Evolutionary conservation across 257 asterid genomes (phyloP), one percentile per base, ranked within the genome.

Genomic region (Echium plantagineum): DNA sequence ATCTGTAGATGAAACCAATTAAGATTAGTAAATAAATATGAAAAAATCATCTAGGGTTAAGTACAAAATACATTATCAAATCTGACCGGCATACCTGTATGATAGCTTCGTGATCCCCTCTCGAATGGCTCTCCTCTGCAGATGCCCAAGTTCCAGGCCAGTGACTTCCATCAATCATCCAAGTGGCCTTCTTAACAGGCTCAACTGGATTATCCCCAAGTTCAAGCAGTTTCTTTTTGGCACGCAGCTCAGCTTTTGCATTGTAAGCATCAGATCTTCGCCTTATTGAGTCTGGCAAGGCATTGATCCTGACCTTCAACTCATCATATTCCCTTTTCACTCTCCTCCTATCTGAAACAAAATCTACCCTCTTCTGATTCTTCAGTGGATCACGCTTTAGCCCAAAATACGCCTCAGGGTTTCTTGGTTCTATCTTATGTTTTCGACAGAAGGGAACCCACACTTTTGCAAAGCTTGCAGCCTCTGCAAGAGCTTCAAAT

Each of bases 71-170:
- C 6, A 10, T 5, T 0, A 20, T 9, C 3, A 35, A 53, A 35
- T 15, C 19, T 6, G 5, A 1, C 26, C 5, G 3, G 52, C 19
- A 20, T 76, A 84, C 96, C 94, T 90, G 97, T 69, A 90, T 87
- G 57, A 90, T 90, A 46, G 96, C 96, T 74, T 81, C 94, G 9
- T 87, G 96, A 74, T 90, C 95, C 21, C 94, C 94, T 71, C 77
- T 74, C 0, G 96, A 77, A 63, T 90, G 97, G 2, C 86, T 85
- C 64, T 78, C 95, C 59, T 75, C 81, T 0, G 75, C 80, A 0
- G 94, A 83, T 15, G 85, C 58, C 98, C 98, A 90, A 8, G 91
- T 71, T 15, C 96, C 96, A 15, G 87, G 96, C 98, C 98, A 90
- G 12, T 83, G 87, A 65, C 83, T 85, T 18, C 90, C 94, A 67